Base-by-base conservation (phyloP, 345 rosid species). In the Syzygium grande region DNA sequence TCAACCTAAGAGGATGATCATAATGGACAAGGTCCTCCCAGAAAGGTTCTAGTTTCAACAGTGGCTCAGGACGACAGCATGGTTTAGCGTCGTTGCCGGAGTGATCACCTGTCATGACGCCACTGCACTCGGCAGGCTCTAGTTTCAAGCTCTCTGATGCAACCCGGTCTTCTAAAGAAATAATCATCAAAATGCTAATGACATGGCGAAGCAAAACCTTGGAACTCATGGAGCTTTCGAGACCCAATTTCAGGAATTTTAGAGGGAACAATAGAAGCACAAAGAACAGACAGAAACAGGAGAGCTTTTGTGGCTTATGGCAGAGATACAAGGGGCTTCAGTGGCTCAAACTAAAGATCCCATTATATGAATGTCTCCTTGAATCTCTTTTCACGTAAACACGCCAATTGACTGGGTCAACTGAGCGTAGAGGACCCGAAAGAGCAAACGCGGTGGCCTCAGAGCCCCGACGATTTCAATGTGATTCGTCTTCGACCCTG, bases 21-120 rank as follows among this genome's bases (percentile, higher is more conserved):
- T 68, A 34, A 8, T 0, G 0, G 11, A 17, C 0, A 34, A 0
- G 2, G 13, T 2, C 11, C 46, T 34, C 1, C 23, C 0, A 0
- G 1, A 0, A 0, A 68, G 0, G 43, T 4, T 17, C 0, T 58
- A 58, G 3, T 11, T 25, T 4, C 1, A 25, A 10, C 63, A 0
- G 1, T 43, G 46, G 46, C 46, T n/a, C n/a, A n/a, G n/a, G n/a
- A n/a, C n/a, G n/a, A n/a, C n/a, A n/a, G n/a, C n/a, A n/a, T 61
- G 1, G 4, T 4, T 9, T 0, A 19, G 80, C 9, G 49, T 73
- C 0, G 14, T 34, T 73, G 49, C 49, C 1, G 49, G 19, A 73
- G 43, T 3, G 3, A 73, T 9, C 5, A 34, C 7, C 25, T 0
- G 3, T 68, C 12, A 30, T 17, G 79, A 16, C 79, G 23, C 30